Conservation (phyloP, 139 green algal species). For the Eudorina sp. region DNA sequence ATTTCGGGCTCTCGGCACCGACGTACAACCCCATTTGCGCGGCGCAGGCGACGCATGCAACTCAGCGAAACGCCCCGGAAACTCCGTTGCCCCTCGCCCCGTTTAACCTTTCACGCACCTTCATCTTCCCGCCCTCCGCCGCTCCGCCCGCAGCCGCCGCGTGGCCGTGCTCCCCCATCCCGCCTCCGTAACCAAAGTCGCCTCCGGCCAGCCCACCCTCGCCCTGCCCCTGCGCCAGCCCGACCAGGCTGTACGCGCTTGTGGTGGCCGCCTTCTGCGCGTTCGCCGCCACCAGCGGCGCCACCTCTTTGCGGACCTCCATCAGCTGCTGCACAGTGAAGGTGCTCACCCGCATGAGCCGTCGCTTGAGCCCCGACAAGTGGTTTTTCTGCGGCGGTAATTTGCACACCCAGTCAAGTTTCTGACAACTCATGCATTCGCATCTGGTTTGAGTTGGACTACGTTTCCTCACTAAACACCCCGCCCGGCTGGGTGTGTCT, state of each 20-base stretch:
- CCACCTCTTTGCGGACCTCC: conserved; percentile 87
- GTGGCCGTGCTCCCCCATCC: neutral
- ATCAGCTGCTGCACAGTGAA: conserved; percentile 88
- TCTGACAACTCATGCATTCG: too few relatives aligned
- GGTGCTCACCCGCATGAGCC: conserved; percentile 92
- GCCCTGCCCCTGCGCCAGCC: neutral
- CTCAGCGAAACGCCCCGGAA: too few relatives aligned
- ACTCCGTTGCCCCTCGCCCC: too few relatives aligned
- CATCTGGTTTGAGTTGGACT: too few relatives aligned
- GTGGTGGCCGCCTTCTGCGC: conserved; percentile 16
- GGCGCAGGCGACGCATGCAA: too few relatives aligned
- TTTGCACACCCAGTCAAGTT: too few relatives aligned
- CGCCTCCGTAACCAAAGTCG: neutral
- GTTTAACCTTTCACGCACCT: conserved; percentile 6
- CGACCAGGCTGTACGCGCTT: conserved; percentile 18
- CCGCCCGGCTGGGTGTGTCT: too few relatives aligned
- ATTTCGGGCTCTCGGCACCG: too few relatives aligned
- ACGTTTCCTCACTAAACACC: too few relatives aligned
- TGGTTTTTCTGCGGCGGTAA: conserved; percentile 91
- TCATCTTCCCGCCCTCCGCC: neutral
- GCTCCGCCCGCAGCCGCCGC: neutral
- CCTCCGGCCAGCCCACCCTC: neutral
- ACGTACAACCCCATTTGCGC: too few relatives aligned
- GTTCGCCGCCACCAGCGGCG: conserved; percentile 83
- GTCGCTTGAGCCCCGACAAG: conserved; percentile 88